Evolutionary conservation across 1,139 yeast genomes (phyloP).

Genomic region (Yamadazyma taylorii): DNA sequence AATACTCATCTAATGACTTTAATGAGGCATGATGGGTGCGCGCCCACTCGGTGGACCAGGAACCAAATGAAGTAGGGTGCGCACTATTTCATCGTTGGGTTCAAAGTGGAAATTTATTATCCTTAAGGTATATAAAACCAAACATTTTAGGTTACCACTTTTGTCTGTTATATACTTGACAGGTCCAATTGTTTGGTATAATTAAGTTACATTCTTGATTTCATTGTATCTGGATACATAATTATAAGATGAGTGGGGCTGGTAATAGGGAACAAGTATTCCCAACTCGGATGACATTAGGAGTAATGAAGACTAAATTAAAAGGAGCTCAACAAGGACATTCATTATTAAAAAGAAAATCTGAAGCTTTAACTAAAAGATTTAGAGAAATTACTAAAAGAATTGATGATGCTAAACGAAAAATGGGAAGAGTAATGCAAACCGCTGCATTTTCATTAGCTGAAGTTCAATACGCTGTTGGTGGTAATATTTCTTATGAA

Average conservation of each 20-base stretch:
- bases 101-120: no score
- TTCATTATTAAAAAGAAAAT: constrained; percentile 86
- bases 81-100: no score
- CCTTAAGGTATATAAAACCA: no score
- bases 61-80: no score
- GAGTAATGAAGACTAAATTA: constrained; percentile 89
- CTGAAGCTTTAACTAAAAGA: constrained; percentile 94
- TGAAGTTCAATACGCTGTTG: constrained; percentile 96
- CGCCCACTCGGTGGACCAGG: no score
- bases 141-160: no score
- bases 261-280: constrained; percentile 80
- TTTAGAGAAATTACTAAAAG: constrained; percentile 93
- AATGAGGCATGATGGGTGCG: no score
- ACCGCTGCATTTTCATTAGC: constrained; percentile 97
- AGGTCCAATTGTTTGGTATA: no score
- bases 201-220: no score
- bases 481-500: constrained; percentile 91
- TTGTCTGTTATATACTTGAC: no score
- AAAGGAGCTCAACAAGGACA: constrained; percentile 98
- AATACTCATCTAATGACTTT: no score
- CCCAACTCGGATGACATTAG: constrained; percentile 97
- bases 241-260: constrained; percentile 42
- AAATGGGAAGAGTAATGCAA: constrained; percentile 99
- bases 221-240: not conserved
- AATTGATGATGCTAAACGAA: constrained; percentile 92